A percentile compares a stretch with the other conserved stretches of the same genome.
Evolutionary conservation across 2,329 filamentous ascomycete species (phyloP).

Genomic region (Colletotrichum horii): DNA sequence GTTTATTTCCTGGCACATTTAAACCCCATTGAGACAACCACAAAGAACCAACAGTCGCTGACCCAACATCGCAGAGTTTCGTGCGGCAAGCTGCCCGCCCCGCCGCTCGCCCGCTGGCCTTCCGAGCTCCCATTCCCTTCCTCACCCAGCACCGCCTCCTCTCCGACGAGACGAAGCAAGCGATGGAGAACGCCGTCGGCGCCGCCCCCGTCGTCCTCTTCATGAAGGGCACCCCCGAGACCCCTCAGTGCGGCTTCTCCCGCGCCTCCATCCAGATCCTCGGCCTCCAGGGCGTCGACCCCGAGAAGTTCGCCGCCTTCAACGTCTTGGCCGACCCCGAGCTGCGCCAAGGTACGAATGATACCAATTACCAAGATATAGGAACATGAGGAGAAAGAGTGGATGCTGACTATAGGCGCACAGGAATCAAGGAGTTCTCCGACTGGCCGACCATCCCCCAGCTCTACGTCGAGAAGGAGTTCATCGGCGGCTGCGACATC

Average conservation of each 20-base stretch:
- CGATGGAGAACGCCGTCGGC: conserved; percentile 88
- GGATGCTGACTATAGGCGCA: neutral
- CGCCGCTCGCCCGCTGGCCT: conserved; percentile 28
- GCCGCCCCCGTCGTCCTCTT: conserved; percentile 95
- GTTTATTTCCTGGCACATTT: neutral
- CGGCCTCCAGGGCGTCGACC: conserved; percentile 92
- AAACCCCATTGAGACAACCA: accelerated
- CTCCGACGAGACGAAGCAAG: conserved; percentile 77
- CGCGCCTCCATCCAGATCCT: conserved; percentile 94
- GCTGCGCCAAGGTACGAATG: conserved; percentile 73
- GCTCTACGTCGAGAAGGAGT: conserved; percentile 93
- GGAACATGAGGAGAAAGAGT: neutral
- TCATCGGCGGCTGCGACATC: conserved; percentile 97
- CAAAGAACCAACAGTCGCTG: neutral
- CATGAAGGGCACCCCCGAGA: conserved; percentile 99
- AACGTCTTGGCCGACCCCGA: conserved; percentile 95
- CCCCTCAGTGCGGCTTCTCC: conserved; percentile 95
- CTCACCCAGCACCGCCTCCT: conserved; percentile 66
- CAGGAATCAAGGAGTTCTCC: conserved; percentile 98
- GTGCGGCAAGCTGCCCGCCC: conserved; percentile 43
- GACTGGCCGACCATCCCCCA: conserved; percentile 99
- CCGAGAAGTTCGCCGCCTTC: conserved; percentile 95
- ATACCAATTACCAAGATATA: neutral
- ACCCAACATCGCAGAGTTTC: conserved; percentile 33
- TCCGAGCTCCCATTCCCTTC: conserved; percentile 22